These are phyloP conservation scores for Leccinum brunneo-olivaceum DNA, from an alignment of 1,284 basidiomycete genomes.

Conservation along the genomic window DNA sequence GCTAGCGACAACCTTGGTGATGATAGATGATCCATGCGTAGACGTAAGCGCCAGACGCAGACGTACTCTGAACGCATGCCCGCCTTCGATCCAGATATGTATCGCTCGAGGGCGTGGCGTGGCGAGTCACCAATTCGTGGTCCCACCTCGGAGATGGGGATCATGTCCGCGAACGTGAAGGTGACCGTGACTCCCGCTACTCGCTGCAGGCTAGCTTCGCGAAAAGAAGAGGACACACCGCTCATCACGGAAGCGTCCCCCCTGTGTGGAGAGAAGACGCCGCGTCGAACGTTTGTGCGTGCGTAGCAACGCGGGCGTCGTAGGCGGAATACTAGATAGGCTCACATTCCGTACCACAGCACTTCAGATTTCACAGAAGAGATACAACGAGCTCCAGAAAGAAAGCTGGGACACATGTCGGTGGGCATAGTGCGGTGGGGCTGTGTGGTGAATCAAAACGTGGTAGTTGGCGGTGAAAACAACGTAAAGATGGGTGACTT, in stretches of 20 bases:
- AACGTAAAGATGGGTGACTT: too few relatives aligned
- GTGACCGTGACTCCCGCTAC: conserved; percentile 14
- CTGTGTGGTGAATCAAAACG: conserved; percentile 26
- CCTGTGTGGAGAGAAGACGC: conserved; percentile 15
- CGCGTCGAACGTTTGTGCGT: conserved; percentile 1
- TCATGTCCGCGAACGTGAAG: conserved; percentile 9
- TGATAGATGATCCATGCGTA: conserved; percentile 51
- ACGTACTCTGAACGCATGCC: not conserved
- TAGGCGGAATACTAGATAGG: not conserved
- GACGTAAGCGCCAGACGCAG: conserved; percentile 35
- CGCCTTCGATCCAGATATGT: not conserved
- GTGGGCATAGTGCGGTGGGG: conserved; percentile 17
- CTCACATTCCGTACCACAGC: conserved; percentile 49
- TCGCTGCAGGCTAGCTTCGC: conserved; percentile 52
- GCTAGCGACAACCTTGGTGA: conserved; percentile 44
- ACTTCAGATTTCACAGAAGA: conserved; percentile 43
- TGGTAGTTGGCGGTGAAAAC: conserved; percentile 18
- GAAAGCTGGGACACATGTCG: conserved; percentile 14
- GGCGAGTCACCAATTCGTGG: conserved; percentile 4
- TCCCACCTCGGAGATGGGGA: conserved; percentile 12
- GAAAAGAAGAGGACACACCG: conserved; percentile 45
- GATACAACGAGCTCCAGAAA: conserved; percentile 17
- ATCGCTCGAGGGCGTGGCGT: not conserved
- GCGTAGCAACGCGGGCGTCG: conserved; percentile 5
- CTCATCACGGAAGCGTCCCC: conserved; percentile 15